Evolutionary conservation across 2,329 filamentous ascomycete species (phyloP), one percentile per base, ranked within the genome.

Genomic region (Colletotrichum sp.): DNA sequence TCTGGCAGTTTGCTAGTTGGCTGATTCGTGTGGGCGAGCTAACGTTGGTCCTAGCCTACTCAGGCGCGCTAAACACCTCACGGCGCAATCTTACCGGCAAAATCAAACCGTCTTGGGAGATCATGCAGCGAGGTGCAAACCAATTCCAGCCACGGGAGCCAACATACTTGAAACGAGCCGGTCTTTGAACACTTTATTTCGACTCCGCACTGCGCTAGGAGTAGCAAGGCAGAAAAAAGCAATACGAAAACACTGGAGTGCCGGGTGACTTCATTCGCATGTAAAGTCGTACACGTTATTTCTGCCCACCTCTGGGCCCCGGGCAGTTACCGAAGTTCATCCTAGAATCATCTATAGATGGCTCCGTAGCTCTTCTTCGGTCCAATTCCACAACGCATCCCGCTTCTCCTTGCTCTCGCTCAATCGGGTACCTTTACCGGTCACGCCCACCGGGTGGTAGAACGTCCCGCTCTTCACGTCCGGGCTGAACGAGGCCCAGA

Each of bases 361-460:
- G 24, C 70, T 68, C 52, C 60, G 74, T 30, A 84, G 69, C 76
- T 85, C 83, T 60, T 80, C 79, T 73, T 82, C 83, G 5, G 83
- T 85, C 84, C 84, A 85, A 24, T 83, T 81, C 83, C 83, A 85
- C 68, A 85, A 61, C 71, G 79, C 79, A 77, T 80, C 76, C 72
- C 63, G 80, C 10, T 82, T 80, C 52, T 83, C 34, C 21, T 78
- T 80, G 36, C 82, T 72, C 60, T 76, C 80, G 7, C 79, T 79
- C 21, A 75, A 72, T 36, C 60, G 74, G 32, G 71, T 78, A 21
- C 79, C 79, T 34, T 72, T 80, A 10, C 76, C 80, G 8, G 69
- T 60, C 6, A 83, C 77, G 7, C 83, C 84, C 6, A 85, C 78
- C 0, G 83, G 83, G 71, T 81, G 80, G 69, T 85, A 84, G 65